These are phyloP conservation scores for Candida quercuum DNA, from an alignment of 805 yeast genomes.

Conservation along the genomic window DNA sequence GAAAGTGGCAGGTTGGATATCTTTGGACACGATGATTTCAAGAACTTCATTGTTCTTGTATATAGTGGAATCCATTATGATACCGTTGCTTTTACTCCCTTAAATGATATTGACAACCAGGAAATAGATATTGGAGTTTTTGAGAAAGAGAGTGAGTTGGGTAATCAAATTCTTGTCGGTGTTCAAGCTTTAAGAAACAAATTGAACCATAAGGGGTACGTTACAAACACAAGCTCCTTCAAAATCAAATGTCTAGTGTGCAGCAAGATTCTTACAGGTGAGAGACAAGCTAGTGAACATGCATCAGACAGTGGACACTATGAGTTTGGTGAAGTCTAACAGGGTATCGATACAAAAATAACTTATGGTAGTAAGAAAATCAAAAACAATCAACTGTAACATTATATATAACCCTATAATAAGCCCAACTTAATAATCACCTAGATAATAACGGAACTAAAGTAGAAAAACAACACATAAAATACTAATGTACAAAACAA, in stretches of 20 bases:
- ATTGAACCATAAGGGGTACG: constrained; percentile 48
- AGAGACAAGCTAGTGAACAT: constrained; percentile 58
- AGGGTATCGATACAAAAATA: too few relatives aligned
- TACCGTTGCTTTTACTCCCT: constrained; percentile 36
- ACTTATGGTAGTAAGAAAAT: constrained; percentile 6
- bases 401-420: too few relatives aligned
- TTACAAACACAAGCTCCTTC: constrained; percentile 61
- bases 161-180: constrained; percentile 30
- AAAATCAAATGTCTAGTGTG: constrained; percentile 55
- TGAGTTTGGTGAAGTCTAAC: constrained; percentile 45
- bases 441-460: not conserved
- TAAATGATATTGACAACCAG: constrained; percentile 24
- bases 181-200: constrained; percentile 34
- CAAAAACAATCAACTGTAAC: not conserved
- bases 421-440: too few relatives aligned
- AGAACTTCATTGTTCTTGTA: constrained; percentile 44
- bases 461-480: not conserved
- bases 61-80: constrained; percentile 78
- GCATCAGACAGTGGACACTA: constrained; percentile 58
- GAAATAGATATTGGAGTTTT: constrained; percentile 38
- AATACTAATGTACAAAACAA: too few relatives aligned
- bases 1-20: constrained; percentile 52
- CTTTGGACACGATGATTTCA: constrained; percentile 34
- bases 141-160: constrained; percentile 27
- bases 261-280: constrained; percentile 48